phyloP scores from a whole-genome alignment of 2,329 filamentous ascomycete genomes.

The Cordyceps militaris region DNA sequence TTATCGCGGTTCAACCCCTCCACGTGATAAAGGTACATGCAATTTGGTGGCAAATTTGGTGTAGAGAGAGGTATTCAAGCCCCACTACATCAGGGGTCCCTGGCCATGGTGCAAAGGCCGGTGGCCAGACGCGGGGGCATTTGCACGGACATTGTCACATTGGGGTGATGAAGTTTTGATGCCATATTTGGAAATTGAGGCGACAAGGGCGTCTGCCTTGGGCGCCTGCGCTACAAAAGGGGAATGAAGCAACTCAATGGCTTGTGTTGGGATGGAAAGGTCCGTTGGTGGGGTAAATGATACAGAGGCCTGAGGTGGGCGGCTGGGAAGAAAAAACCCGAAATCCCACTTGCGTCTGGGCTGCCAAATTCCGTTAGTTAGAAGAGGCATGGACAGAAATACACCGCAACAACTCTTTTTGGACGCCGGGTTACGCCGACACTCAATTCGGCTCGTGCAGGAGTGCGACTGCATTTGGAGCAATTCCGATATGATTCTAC shows the following conservation, averaged over 20 bases:
- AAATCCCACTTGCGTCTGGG: neutral
- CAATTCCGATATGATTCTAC: too few relatives aligned
- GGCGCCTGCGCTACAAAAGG: too few relatives aligned
- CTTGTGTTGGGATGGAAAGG: too few relatives aligned
- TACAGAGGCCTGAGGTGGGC: too few relatives aligned
- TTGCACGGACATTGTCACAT: neutral
- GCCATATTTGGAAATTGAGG: too few relatives aligned
- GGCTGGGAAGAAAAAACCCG: too few relatives aligned
- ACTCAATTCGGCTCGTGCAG: neutral
- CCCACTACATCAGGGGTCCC: constrained; percentile 2
- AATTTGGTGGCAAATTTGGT: neutral
- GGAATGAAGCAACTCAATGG: too few relatives aligned
- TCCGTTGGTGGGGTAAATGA: too few relatives aligned
- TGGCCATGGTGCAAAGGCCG: neutral
- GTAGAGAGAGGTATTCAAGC: neutral
- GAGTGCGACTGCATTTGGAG: too few relatives aligned
- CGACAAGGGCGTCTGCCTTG: too few relatives aligned
- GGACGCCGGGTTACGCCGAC: neutral
- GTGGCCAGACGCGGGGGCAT: neutral
- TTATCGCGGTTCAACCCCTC: neutral
- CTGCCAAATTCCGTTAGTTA: neutral
- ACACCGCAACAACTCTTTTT: neutral
- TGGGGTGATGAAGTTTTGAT: too few relatives aligned
- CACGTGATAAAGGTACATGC: constrained; percentile 11
- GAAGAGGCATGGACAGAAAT: neutral